Percentiles rank a stretch among this genome's conserved stretches.
phyloP scores from a whole-genome alignment of 164 flowering plant species.

The Akebia trifoliata region DNA sequence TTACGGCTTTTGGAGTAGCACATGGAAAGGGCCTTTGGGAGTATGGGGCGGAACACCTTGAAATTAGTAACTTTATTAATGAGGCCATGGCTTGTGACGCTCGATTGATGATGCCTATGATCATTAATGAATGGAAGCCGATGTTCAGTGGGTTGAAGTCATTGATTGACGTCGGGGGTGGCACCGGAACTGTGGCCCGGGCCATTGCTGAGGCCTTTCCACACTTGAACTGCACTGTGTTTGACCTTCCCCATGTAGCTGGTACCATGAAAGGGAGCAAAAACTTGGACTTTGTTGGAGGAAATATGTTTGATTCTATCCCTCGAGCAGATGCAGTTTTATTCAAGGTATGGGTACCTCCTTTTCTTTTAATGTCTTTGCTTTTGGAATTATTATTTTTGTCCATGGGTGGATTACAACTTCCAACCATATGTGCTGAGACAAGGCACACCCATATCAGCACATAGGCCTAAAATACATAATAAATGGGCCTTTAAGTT shows the following conservation, averaged over 20 bases:
- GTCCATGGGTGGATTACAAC: not conserved
- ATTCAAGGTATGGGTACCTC: slow-evolving; percentile 9
- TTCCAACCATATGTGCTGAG: too few relatives aligned
- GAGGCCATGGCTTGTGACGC: slow-evolving; percentile 30
- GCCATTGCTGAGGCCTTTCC: slow-evolving; percentile 23
- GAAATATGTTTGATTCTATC: slow-evolving; percentile 27
- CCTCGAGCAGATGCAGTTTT: slow-evolving; percentile 23
- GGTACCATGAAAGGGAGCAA: slow-evolving; percentile 1
- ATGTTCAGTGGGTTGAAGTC: slow-evolving; percentile 25
- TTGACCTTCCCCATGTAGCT: slow-evolving; percentile 30
- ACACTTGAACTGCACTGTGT: slow-evolving; percentile 23
- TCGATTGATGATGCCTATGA: slow-evolving; percentile 6
- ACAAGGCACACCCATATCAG: too few relatives aligned
- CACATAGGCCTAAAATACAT: too few relatives aligned
- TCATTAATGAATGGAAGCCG: slow-evolving; percentile 7
- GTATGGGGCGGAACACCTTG: too few relatives aligned
- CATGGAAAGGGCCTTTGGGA: slow-evolving; percentile 27
- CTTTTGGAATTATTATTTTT: not conserved
- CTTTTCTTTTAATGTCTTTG: not conserved
- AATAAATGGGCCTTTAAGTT: too few relatives aligned
- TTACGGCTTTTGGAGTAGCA: slow-evolving; percentile 23
- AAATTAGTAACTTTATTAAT: slow-evolving; percentile 11
- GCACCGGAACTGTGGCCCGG: slow-evolving; percentile 9
- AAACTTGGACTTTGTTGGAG: slow-evolving; percentile 18
- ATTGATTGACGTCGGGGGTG: slow-evolving; percentile 27